Base-by-base conservation (phyloP, 495 filamentous ascomycete species). In the Aspergillus haitiensis region DNA sequence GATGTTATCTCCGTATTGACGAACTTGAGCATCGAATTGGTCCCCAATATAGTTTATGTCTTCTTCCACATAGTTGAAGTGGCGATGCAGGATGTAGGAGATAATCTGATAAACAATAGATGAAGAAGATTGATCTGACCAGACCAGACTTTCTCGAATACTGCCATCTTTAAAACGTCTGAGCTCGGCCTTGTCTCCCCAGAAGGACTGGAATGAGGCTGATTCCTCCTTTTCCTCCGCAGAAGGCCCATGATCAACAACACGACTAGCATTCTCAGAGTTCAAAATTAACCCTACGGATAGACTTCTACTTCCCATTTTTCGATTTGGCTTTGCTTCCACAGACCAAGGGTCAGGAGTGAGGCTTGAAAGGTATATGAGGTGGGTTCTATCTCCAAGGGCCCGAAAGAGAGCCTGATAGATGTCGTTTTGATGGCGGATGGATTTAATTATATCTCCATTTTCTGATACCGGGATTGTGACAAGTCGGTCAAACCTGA, bases 181-280 rank as follows among this genome's bases (percentile, higher is more conserved):
- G 42, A 84, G 67, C 62, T 84, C 81, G 9, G 81, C 75, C 62
- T 84, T 84, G 13, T 77, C 73, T 33, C 80, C 81, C 81, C 80
- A 83, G 56, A 84, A 83, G 5, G 66, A 66, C 18, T 77, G 72
- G 63, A 82, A 82, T 1, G 69, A 68, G 37, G 72, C 70, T 32
- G 80, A 74, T 59, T 75, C 77, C 18, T 73, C 73, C 59, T 80
- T 91, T 49, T 91, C 80, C 69, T 97, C 91, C 5, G 90, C 90
- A 0, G 86, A 69, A 2, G 94, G 94, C 3, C 94, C 94, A 66
- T 91, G 87, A 65, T 98, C 94, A 45, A 97, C 86, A 18, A 82
- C 77, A 18, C 92, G 86, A 46, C 80, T 74, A 53, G 86, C 84
- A 64, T 92, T 88, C 9, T 81, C 76, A 2, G 88, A 78, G 68